Evolutionary conservation across 805 yeast genomes (phyloP), one percentile per base, ranked within the genome.

Genomic region (Wickerhamomyces subpelliculosus): DNA sequence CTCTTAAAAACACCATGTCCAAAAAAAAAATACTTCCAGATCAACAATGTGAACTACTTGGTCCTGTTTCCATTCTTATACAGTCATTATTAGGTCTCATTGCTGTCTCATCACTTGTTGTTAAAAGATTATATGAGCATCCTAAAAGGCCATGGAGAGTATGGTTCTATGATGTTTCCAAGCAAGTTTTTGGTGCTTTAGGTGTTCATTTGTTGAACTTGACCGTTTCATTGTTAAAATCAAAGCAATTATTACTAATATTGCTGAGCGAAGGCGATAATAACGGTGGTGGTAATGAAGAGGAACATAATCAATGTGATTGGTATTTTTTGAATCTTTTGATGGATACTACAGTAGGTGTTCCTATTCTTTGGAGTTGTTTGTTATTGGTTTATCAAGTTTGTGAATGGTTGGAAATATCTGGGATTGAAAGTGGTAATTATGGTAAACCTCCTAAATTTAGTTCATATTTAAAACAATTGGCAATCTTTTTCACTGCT

Each of bases 291-390:
- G 42, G 49, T 33, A 60, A 59, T 27, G 64, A 55, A n/a, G 63
- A 56, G 4, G 72, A 65, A 27, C 75, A 72, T 35, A 80, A 80
- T 44, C 95, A 96, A 8, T 93, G 97, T 60, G 90, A 86, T 49
- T 93, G 96, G 93, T 90, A 93, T 64, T 90, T 90, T 54, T 65
- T 93, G 38, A 90, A 85, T 52, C 73, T 90, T 27, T 69, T 90
- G 22, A 74, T 90, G 55, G 98, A 90, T 58, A 89, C 97, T 30
- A 90, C 98, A 0, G 71, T 89, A 7, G 98, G 98, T 1, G 90
- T 90, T 3, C 94, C 94, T 7, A 73, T 90, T 3, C 62, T 84
- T 20, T 84, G 85, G 77, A 58, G 59, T 7, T 60, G 66, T 19
- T 67, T 89, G 22, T 72, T 72, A 41, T 43, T 67, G 3, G 65